Percentiles rank a stretch among this genome's conserved stretches.
Evolutionary conservation across 2,329 filamentous ascomycete genomes (phyloP).

Genomic region (Aspergillus spinulosporus): DNA sequence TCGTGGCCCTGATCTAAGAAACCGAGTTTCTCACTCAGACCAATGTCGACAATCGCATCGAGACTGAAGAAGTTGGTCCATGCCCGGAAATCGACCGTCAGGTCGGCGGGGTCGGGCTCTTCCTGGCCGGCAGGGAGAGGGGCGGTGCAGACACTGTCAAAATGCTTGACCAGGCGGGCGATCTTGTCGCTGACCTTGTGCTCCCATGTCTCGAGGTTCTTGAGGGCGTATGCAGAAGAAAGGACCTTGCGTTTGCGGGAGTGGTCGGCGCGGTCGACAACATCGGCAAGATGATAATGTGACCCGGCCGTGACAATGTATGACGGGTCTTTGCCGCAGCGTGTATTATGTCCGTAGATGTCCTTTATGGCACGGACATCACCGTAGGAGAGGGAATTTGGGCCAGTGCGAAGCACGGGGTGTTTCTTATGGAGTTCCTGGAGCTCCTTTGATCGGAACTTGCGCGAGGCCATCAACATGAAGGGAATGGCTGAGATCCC

Average conservation of each 20-base stretch:
- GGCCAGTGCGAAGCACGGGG: conserved; percentile 49
- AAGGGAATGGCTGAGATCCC: conserved; percentile 51
- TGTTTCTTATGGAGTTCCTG: conserved; percentile 48
- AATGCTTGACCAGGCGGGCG: conserved; percentile 44
- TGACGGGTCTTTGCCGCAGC: conserved; percentile 52
- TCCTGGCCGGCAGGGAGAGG: conserved; percentile 20
- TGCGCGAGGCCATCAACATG: conserved; percentile 47
- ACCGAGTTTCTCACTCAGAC: conserved; percentile 52
- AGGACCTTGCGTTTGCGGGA: conserved; percentile 53
- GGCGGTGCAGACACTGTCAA: conserved; percentile 43
- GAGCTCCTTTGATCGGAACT: conserved; percentile 47
- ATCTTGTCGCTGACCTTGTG: conserved; percentile 56
- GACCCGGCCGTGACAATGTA: conserved; percentile 49
- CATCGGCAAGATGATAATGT: conserved; percentile 55
- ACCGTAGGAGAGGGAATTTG: conserved; percentile 47
- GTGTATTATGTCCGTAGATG: conserved; percentile 54
- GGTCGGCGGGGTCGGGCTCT: conserved; percentile 20
- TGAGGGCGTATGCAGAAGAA: conserved; percentile 53
- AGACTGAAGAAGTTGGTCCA: conserved; percentile 59
- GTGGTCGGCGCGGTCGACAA: conserved; percentile 54
- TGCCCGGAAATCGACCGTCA: conserved; percentile 51
- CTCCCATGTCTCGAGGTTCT: conserved; percentile 57
- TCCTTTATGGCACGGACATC: conserved; percentile 49
- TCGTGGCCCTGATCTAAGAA: conserved; percentile 52
- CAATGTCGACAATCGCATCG: conserved; percentile 60